Evolutionary conservation across 257 asterid species (phyloP), one percentile per base, ranked within the genome.

Genomic region (Solanum bulbocastanum): DNA sequence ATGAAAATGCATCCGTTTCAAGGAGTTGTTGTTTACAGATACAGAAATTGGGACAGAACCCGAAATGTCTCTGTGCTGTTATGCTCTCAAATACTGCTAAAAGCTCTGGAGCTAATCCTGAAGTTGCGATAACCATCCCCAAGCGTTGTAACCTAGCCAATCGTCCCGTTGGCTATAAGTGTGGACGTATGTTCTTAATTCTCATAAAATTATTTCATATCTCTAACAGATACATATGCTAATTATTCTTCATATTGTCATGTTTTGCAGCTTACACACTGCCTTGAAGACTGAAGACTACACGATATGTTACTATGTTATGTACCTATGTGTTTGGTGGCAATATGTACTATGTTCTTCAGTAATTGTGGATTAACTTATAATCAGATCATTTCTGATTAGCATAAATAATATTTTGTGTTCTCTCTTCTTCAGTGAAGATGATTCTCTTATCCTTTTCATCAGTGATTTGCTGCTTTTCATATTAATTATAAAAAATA

Each of bases 111-210:
- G 91, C 92, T 23, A 91, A 95, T 9, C 93, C 94, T 10, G 92
- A 92, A 72, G 74, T 93, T 11, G 95, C 99, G 42, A 23, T 96
- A 5, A 90, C 95, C 52, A 96, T 95, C 44, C 98, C 98, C 85
- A 93, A 95, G 66, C 93, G 99, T 12, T 96, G 97, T 90, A 92
- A 96, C 91, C 39, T 95, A n/a, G 93, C 88, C 58, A 91, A 93
- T 83, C 95, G 98, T 90, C 98, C 98, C 0, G 66, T 95, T 0
- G 98, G 99, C 36, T 93, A 91, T 91, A 95, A 96, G 87, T 96
- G 98, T 90, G 99, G 97, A 75, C 88, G 99, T 72, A 35, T 9
- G 27, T 35, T 72, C 44, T 18, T 35, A 33, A 56, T 56, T 56
- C 62, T 72, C 16, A 8, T 18, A 37, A 37, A 20, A 8, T 37